Conservation (phyloP, 2,329 filamentous ascomycete species). For the Fusarium tjaetaba region DNA sequence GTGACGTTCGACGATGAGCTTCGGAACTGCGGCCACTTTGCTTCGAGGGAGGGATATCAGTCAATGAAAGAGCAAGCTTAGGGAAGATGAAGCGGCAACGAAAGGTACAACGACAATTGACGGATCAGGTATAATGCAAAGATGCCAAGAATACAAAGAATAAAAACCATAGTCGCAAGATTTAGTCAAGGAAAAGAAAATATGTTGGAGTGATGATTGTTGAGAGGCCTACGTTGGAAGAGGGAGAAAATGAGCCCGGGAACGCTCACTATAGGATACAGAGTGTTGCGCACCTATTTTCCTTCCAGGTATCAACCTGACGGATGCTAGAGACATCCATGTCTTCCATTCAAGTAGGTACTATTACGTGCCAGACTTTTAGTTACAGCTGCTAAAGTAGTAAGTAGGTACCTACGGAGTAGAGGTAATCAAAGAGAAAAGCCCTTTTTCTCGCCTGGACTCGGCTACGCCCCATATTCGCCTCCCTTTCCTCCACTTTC, state of each 20-base stretch:
- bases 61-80: background rate
- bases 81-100: slow-evolving; percentile 30
- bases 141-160: slow-evolving; percentile 32
- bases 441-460: slow-evolving; percentile 9
- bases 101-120: slow-evolving; percentile 31
- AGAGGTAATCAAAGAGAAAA: slow-evolving; percentile 12
- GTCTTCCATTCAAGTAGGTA: background rate
- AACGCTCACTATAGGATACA: background rate
- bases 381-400: background rate
- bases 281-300: background rate
- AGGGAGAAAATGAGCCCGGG: slow-evolving; percentile 29
- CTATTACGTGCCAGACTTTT: background rate
- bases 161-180: slow-evolving; percentile 35
- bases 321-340: background rate
- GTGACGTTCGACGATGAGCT: slow-evolving; percentile 9
- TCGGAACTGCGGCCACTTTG: slow-evolving; percentile 14
- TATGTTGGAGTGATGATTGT: background rate
- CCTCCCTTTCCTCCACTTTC: slow-evolving; percentile 13
- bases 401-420: background rate
- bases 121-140: slow-evolving; percentile 29
- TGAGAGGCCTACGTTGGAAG: slow-evolving; percentile 21
- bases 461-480: slow-evolving; percentile 22
- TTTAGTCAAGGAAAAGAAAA: slow-evolving; percentile 1
- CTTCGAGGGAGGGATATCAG: slow-evolving; percentile 4
- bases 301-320: background rate